Base-by-base conservation (phyloP, 164 flowering plant genomes). In the Cinnamomum micranthum region DNA sequence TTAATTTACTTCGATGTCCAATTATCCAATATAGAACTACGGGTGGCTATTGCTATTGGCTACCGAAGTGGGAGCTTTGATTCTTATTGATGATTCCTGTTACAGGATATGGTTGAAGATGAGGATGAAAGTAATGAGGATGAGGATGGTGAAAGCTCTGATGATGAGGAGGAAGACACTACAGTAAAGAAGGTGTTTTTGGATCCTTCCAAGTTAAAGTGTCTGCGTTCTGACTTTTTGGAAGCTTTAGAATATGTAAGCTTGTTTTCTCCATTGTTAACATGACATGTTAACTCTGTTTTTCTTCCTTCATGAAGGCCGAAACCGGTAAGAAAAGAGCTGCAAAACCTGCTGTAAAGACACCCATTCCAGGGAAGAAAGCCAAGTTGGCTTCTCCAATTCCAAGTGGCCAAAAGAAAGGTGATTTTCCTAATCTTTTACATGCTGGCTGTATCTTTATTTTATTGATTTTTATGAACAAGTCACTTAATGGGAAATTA, bases 321-420 rank as follows among this genome's bases (percentile, higher is more conserved):
- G 75, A 73, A 14, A 6, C 17, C 15, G 68, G 86, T 84, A 91
- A 86, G 84, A 92, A 92, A 81, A 86, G 97, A 74, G 64, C 85
- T 63, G 74, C 78, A 19, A 89, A 84, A 22, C 76, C 94, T 77
- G 79, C 85, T 41, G 24, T 66, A 0, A 86, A 86, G 79, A 82
- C 87, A 1, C 86, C 91, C 65, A 80, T 68, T 60, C 74, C 85
- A n/a, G 89, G 79, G 20, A 92, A 91, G 81, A 92, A 91, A 84
- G 89, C 89, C 25, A 91, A 90, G 74, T 69, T 91, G 33, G 83
- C 70, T 6, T 88, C 92, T 25, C 91, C 97, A 4, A 25, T 41
- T 41, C 47, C 47, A 41, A 41, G 35, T 64, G 84, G 83, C 62
- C 75, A 41, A 63, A 91, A 90, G 83, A 78, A 88, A 80, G 94